These are phyloP conservation scores for Penicillium sp. DNA, from an alignment of 2,329 filamentous ascomycete genomes.

Conservation along the genomic window DNA sequence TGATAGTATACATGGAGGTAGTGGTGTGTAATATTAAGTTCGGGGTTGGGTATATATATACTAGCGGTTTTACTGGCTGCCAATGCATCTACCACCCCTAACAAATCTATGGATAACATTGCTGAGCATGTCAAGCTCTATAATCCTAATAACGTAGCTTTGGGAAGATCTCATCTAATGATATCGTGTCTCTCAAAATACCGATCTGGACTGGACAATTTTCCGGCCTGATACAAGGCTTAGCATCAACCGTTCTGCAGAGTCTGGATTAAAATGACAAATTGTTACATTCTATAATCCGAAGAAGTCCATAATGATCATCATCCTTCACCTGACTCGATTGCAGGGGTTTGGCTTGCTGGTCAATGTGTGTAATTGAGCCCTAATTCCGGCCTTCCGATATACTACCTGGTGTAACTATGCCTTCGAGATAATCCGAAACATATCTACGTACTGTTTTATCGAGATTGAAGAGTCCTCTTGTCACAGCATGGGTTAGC, in stretches of 20 bases:
- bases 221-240: not conserved
- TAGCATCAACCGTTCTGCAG: slow-evolving; percentile 2
- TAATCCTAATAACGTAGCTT: not conserved
- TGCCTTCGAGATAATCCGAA: not conserved
- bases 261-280: not conserved
- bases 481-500: not conserved
- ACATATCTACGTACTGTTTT: not conserved
- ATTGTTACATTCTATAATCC: slow-evolving; percentile 2
- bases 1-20: not conserved
- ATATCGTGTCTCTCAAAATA: not conserved
- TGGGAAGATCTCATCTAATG: not conserved
- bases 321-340: not conserved
- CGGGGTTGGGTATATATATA: not conserved
- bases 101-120: not conserved
- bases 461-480: not conserved
- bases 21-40: not conserved
- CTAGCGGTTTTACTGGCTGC: not conserved
- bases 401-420: slow-evolving; percentile 5
- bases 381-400: slow-evolving; percentile 5
- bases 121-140: not conserved
- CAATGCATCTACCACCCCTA: not conserved
- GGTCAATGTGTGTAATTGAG: not conserved
- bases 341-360: slow-evolving; percentile 2
- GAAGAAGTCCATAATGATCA: not conserved
- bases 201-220: not conserved